These are phyloP conservation scores for Boletus rex-veris DNA, from an alignment of 768 basidiomycete genomes.

Conservation along the genomic window DNA sequence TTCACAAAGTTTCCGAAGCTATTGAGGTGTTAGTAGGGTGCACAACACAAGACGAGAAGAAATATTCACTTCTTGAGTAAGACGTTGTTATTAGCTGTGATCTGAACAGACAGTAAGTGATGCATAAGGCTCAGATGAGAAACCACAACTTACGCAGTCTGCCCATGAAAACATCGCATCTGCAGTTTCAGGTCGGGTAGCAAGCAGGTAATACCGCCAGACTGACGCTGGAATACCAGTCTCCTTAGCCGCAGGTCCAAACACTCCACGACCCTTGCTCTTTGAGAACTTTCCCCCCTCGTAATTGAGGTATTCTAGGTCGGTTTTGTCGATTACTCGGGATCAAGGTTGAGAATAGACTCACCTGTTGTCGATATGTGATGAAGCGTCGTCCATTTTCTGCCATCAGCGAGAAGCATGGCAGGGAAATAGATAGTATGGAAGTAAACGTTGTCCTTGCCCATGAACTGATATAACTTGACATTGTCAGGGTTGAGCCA, in stretches of 20 bases:
- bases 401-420: constrained; percentile 82
- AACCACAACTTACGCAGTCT: constrained; percentile 64
- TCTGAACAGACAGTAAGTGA: constrained; percentile 39
- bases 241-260: constrained; percentile 90
- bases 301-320: constrained; percentile 91
- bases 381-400: constrained; percentile 90
- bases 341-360: constrained; percentile 12
- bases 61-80: constrained; percentile 81
- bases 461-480: constrained; percentile 97
- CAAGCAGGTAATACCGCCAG: constrained; percentile 95
- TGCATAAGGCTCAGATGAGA: not conserved
- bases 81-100: constrained; percentile 89
- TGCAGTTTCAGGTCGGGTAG: constrained; percentile 87
- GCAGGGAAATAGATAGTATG: constrained; percentile 95
- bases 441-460: constrained; percentile 99
- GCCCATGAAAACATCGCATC: constrained; percentile 98
- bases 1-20: constrained; percentile 99
- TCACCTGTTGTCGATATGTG: constrained; percentile 93
- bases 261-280: constrained; percentile 93
- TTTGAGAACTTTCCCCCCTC: constrained; percentile 99
- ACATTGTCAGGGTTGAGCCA: constrained; percentile 93
- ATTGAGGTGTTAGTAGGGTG: not conserved
- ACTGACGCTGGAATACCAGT: constrained; percentile 92
- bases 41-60: not conserved
- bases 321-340: not conserved